A percentile compares a stretch with the other conserved stretches of the same genome.
Evolutionary conservation across 148 eudicot species (phyloP).

Genomic region (Agrostemma githago): DNA sequence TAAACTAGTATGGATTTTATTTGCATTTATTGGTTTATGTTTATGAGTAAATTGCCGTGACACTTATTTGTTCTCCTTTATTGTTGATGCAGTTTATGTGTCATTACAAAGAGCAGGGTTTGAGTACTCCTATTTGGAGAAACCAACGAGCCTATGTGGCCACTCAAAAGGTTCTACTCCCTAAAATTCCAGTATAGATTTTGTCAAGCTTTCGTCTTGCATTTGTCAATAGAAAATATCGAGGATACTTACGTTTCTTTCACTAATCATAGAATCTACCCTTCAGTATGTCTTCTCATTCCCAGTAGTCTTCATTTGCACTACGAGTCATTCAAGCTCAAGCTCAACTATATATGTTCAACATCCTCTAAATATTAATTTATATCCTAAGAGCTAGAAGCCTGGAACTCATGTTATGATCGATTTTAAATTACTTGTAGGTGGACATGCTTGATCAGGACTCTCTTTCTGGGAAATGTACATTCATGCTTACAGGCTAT

Average conservation of each 20-base stretch:
- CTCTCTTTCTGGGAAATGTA: constrained; percentile 54
- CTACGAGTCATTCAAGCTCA: neutral
- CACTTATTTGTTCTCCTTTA: neutral
- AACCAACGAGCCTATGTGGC: constrained; percentile 73
- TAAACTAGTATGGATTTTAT: neutral
- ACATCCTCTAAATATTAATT: neutral
- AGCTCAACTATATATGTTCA: neutral
- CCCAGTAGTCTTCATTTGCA: neutral
- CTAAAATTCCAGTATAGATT: neutral
- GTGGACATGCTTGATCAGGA: constrained; percentile 57
- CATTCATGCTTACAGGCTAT: constrained; percentile 78
- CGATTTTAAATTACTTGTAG: constrained; percentile 33
- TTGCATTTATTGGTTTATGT: neutral
- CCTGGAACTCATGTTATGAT: neutral
- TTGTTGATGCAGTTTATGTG: constrained; percentile 65
- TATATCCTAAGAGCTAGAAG: neutral
- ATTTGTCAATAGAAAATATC: neutral
- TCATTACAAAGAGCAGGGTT: constrained; percentile 80
- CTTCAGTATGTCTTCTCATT: neutral
- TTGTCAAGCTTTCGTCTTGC: neutral
- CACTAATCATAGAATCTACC: neutral
- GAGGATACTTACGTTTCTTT: neutral
- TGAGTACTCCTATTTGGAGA: constrained; percentile 73
- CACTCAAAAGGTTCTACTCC: constrained; percentile 62
- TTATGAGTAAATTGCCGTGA: neutral